Base-by-base conservation (phyloP, 306 rosid species). In the Cicer cuneatum region DNA sequence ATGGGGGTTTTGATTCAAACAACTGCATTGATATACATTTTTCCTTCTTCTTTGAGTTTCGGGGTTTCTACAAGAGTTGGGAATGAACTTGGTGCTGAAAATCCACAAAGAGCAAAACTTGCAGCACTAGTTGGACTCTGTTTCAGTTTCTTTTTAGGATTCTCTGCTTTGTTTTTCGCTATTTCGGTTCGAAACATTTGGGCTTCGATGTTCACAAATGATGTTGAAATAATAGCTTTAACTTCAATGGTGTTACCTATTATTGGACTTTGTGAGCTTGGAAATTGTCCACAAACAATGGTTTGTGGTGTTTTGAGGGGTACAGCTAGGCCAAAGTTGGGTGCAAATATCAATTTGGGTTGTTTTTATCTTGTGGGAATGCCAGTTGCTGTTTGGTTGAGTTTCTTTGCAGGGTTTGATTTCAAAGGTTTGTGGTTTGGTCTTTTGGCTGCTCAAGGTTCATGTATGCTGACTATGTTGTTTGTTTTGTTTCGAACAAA, bases 1-100 rank as follows among this genome's bases (percentile, higher is more conserved):
- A 94, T 94, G 98, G 98, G 98, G 7, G 82, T 94, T 72, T 15
- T 94, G 78, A 94, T 94, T 35, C 98, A 94, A 71, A 90, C 95
- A 14, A 94, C 98, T 0, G 89, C 97, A 1, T 69, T 94, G 71
- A 88, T 94, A 15, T 94, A 94, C 90, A 90, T 94, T 85, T 94
- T 91, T 49, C 97, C 98, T 0, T 91, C 97, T 39, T 93, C 98
- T 0, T 12, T 94, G 14, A 88, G 97, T 78, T 86, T 94, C n/a
- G 94, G 86, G 0, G 97, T 94, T 2, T 94, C 98, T 1, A 91
- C 98, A 7, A 87, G 98, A 54, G 96, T 94, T 1, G 97, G 97
- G 3, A 94, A 94, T 24, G 96, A 94, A 46, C 83, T 94, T 2
- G 98, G 98, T 1, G 96, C 96, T 1, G 84, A 84, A 59, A 56